A percentile compares a stretch with the other conserved stretches of the same genome.
These are phyloP conservation scores for Cochlearia excelsa DNA, from an alignment of 345 rosid genomes.

Conservation along the genomic window DNA sequence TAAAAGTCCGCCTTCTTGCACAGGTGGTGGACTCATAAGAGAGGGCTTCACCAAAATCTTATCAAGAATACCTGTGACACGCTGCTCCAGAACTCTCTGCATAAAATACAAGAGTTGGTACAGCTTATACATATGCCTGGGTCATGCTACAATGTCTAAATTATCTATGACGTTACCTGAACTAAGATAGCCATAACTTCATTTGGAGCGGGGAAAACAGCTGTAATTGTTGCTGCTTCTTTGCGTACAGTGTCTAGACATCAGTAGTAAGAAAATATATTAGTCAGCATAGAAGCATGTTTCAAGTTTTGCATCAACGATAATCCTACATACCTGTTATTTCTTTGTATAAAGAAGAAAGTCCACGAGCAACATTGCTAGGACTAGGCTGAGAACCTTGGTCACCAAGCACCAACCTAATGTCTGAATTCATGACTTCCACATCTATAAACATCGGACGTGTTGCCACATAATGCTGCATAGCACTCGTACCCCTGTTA, in stretches of 20 bases:
- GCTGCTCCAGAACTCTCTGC: slow-evolving; percentile 98
- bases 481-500: slow-evolving; percentile 98
- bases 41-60: slow-evolving; percentile 89
- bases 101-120: slow-evolving; percentile 25
- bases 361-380: slow-evolving; percentile 90
- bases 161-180: slow-evolving; percentile 54
- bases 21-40: slow-evolving; percentile 75
- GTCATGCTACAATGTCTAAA: slow-evolving; percentile 17
- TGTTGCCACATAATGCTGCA: slow-evolving; percentile 99
- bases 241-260: slow-evolving; percentile 86
- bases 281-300: slow-evolving; percentile 23
- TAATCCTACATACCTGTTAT: slow-evolving; percentile 69
- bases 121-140: slow-evolving; percentile 14
- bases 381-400: slow-evolving; percentile 91
- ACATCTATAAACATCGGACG: slow-evolving; percentile 99
- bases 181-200: slow-evolving; percentile 97
- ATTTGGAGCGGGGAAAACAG: slow-evolving; percentile 97
- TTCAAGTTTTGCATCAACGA: slow-evolving; percentile 24
- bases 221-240: slow-evolving; percentile 97
- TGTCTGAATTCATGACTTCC: slow-evolving; percentile 94
- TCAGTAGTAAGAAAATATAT: slow-evolving; percentile 20
- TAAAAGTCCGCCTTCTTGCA: slow-evolving; percentile 68
- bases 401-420: slow-evolving; percentile 92
- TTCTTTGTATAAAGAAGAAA: slow-evolving; percentile 88
- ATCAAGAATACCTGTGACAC: slow-evolving; percentile 88